Percentiles rank a stretch among this genome's conserved stretches.
phyloP scores from a whole-genome alignment of 306 rosid species.

The Mucuna pruriens region DNA sequence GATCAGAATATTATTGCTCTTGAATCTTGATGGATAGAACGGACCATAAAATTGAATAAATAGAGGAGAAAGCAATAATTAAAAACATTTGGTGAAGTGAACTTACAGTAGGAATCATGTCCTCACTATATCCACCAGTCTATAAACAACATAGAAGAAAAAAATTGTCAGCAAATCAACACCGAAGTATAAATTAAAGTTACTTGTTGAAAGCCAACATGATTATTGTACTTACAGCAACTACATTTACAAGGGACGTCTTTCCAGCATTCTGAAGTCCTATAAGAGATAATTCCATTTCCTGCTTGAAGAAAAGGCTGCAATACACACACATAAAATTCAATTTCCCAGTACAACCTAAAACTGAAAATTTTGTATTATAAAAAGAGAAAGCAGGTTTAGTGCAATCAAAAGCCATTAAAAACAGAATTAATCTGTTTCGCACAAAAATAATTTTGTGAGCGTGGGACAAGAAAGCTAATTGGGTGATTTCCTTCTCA shows the following conservation, averaged over 20 bases:
- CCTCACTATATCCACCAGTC: constrained; percentile 98
- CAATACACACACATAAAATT: constrained; percentile 32
- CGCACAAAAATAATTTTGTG: neutral
- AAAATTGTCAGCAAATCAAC: constrained; percentile 29
- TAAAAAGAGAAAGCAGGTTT: neutral
- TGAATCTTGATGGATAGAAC: constrained; percentile 19
- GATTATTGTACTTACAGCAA: constrained; percentile 69
- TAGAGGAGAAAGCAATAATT: constrained; percentile 16
- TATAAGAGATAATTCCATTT: constrained; percentile 90
- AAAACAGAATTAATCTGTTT: neutral
- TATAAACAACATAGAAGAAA: constrained; percentile 37
- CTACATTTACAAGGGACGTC: constrained; percentile 91
- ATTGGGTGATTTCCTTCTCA: neutral
- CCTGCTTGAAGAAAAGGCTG: constrained; percentile 97
- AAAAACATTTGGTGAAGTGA: constrained; percentile 29
- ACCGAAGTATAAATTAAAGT: constrained; percentile 26
- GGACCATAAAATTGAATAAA: neutral
- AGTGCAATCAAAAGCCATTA: neutral
- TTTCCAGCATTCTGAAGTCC: constrained; percentile 97
- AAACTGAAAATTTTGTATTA: neutral
- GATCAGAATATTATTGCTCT: constrained; percentile 5
- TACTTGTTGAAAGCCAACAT: neutral
- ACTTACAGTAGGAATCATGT: constrained; percentile 94
- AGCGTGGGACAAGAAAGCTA: neutral
- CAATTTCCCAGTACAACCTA: constrained; percentile 16